Conservation (phyloP, 257 asterid genomes). For the Apocynum venetum region DNA sequence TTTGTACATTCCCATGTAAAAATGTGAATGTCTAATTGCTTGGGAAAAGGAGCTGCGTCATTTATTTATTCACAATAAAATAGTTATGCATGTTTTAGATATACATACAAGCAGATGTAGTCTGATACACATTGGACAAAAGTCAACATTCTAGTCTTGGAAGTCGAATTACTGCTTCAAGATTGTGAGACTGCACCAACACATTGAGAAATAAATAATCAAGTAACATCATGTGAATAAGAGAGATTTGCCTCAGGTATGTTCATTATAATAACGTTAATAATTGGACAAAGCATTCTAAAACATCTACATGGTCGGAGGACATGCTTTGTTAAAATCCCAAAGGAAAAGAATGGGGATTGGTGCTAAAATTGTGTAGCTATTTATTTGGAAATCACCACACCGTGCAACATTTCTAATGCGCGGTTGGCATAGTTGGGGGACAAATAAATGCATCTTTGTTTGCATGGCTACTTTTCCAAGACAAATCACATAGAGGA, state of each 20-base stretch:
- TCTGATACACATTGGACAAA: neutral
- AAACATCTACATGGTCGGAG: constrained; percentile 18
- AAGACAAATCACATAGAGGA: constrained; percentile 3
- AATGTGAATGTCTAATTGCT: too few species aligned
- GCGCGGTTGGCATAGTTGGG: constrained; percentile 11
- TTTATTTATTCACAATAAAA: too few species aligned
- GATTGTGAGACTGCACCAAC: neutral
- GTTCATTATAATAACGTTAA: neutral
- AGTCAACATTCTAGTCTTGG: neutral
- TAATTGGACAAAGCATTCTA: constrained; percentile 3
- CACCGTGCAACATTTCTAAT: neutral
- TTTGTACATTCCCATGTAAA: too few species aligned
- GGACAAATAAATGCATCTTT: constrained; percentile 13
- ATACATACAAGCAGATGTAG: neutral
- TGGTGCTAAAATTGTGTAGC: neutral
- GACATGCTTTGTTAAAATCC: constrained; percentile 2
- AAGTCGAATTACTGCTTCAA: constrained; percentile 3
- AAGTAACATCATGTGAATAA: neutral
- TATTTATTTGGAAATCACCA: neutral
- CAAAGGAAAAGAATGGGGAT: constrained; percentile 14
- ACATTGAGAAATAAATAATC: neutral
- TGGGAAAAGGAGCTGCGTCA: too few species aligned
- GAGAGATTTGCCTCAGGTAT: neutral
- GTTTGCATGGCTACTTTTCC: constrained; percentile 13
- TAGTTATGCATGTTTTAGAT: neutral